Evolutionary conservation across 192 early-diverging fungal species (phyloP).

Genomic region (Backusella australiensis): DNA sequence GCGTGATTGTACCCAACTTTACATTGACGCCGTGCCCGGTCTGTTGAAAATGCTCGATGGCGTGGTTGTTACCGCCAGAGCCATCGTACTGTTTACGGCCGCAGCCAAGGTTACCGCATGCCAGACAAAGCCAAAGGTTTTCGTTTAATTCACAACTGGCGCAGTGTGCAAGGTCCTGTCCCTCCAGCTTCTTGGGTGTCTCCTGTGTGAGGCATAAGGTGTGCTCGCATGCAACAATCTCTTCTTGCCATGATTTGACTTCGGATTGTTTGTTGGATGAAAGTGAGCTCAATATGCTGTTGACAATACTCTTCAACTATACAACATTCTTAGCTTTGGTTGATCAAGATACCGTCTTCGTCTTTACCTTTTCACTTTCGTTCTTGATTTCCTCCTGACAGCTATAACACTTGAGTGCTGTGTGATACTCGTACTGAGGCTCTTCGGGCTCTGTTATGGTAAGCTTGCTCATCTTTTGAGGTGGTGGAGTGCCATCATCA

Average conservation of each 20-base stretch:
- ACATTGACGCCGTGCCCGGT: slow-evolving; percentile 82
- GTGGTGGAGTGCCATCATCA: slow-evolving; percentile 56
- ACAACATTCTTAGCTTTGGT: background rate
- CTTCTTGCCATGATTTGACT: slow-evolving; percentile 93
- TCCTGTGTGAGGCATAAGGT: slow-evolving; percentile 67
- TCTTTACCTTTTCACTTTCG: slow-evolving; percentile 48
- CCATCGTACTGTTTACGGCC: slow-evolving; percentile 94
- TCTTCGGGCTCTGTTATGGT: slow-evolving; percentile 80
- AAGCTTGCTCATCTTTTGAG: slow-evolving; percentile 92
- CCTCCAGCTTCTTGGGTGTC: slow-evolving; percentile 43
- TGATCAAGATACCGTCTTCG: too few species aligned
- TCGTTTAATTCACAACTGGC: slow-evolving; percentile 80
- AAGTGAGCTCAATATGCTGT: slow-evolving; percentile 70
- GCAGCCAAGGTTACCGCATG: slow-evolving; percentile 92
- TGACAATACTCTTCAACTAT: slow-evolving; percentile 60
- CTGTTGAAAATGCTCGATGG: slow-evolving; percentile 75
- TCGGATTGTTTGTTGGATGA: slow-evolving; percentile 85
- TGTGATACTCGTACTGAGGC: slow-evolving; percentile 73
- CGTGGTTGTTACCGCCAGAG: slow-evolving; percentile 91
- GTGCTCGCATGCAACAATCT: slow-evolving; percentile 79
- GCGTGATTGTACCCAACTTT: slow-evolving; percentile 96
- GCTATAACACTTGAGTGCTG: slow-evolving; percentile 75
- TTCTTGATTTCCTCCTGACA: slow-evolving; percentile 69
- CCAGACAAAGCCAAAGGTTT: slow-evolving; percentile 95
- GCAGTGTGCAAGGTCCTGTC: slow-evolving; percentile 68